phyloP scores from a whole-genome alignment of 176 grass and related monocot species.

The Oryza australiensis region DNA sequence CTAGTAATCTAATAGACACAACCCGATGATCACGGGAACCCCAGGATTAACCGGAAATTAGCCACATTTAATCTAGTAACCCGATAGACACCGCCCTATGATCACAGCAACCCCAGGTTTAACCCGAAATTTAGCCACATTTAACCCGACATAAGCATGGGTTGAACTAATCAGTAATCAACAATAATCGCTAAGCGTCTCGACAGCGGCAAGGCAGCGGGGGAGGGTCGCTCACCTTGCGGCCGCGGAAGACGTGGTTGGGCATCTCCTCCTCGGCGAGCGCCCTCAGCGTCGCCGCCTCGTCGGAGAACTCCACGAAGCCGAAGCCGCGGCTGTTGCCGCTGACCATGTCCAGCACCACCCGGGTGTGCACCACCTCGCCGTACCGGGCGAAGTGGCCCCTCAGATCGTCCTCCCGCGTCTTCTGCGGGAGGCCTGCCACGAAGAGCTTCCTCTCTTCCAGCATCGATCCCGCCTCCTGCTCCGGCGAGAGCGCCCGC shows the following conservation, averaged over 20 bases:
- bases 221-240: slow-evolving; percentile 28
- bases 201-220: too few species aligned
- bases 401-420: slow-evolving; percentile 27
- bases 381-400: slow-evolving; percentile 58
- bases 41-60: neutral
- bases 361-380: slow-evolving; percentile 41
- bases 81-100: neutral
- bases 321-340: slow-evolving; percentile 51
- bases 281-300: slow-evolving; percentile 30
- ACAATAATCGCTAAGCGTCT: neutral
- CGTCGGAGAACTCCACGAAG: slow-evolving; percentile 71
- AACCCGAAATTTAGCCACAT: neutral
- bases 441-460: slow-evolving; percentile 62
- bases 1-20: neutral
- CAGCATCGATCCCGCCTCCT: neutral
- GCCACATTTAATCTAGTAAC: neutral
- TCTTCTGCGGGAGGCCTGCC: slow-evolving; percentile 42
- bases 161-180: too few species aligned
- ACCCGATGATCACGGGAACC: neutral
- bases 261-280: slow-evolving; percentile 35
- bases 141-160: neutral
- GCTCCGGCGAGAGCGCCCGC: neutral
- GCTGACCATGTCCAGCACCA: slow-evolving; percentile 32
- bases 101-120: neutral
- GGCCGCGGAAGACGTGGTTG: slow-evolving; percentile 34